Evolutionary conservation across 768 basidiomycete genomes (phyloP).

Genomic region (Leccinellum albellum): DNA sequence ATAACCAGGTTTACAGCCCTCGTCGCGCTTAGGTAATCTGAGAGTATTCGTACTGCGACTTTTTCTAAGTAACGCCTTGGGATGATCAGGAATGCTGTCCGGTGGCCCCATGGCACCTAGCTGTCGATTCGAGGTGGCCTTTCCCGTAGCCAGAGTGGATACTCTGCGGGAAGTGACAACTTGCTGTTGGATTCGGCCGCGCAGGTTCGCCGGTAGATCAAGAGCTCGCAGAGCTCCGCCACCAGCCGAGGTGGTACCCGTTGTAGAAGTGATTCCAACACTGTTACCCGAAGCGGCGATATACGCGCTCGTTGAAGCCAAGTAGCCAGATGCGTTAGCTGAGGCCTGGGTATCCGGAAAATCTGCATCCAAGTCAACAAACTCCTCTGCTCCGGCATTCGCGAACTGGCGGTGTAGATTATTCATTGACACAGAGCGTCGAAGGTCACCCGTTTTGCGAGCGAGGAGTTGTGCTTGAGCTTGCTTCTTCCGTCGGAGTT

Average conservation of each 20-base stretch:
- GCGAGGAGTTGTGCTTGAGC: constrained; percentile 26
- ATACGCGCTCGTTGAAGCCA: constrained; percentile 58
- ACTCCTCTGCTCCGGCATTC: constrained; percentile 38
- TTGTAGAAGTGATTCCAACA: constrained; percentile 86
- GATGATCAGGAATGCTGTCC: constrained; percentile 49
- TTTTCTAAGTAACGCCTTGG: constrained; percentile 53
- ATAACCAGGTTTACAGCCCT: constrained; percentile 89
- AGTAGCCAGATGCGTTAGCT: constrained; percentile 66
- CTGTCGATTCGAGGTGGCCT: constrained; percentile 26
- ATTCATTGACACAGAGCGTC: constrained; percentile 72
- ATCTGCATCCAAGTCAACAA: constrained; percentile 41
- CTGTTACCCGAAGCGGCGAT: constrained; percentile 95
- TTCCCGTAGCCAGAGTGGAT: constrained; percentile 28
- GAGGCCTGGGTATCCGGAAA: constrained; percentile 43
- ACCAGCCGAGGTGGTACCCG: constrained; percentile 76
- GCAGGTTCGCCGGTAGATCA: constrained; percentile 51
- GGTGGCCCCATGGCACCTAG: constrained; percentile 65
- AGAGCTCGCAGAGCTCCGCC: constrained; percentile 42
- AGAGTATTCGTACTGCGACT: constrained; percentile 80
- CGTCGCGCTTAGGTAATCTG: constrained; percentile 72
- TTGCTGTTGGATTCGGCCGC: constrained; percentile 57
- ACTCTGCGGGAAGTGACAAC: constrained; percentile 63
- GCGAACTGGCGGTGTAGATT: constrained; percentile 60
- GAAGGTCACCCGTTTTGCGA: constrained; percentile 49
- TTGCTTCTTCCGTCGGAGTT: constrained; percentile 28